A percentile compares a stretch with the other conserved stretches of the same genome.
Conservation (phyloP, 306 rosid genomes). For the Fragaria nilgerrensis region DNA sequence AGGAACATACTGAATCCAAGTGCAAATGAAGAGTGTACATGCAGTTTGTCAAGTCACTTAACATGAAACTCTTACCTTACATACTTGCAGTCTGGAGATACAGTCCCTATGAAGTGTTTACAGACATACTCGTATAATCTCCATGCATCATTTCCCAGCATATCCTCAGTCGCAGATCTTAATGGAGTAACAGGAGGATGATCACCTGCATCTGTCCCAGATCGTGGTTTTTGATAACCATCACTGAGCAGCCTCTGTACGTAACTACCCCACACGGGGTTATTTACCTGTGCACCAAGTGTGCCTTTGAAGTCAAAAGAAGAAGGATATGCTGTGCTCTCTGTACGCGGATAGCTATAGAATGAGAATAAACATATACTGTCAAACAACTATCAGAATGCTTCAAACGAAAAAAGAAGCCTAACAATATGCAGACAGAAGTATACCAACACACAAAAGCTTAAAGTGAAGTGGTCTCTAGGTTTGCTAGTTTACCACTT, state of each 20-base stretch:
- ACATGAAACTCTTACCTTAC: conserved; percentile 45
- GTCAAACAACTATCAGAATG: conserved; percentile 8
- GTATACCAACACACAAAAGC: background rate
- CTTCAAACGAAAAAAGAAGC: conserved; percentile 14
- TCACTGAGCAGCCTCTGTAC: conserved; percentile 57
- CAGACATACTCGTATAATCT: conserved; percentile 86
- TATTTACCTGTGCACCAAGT: conserved; percentile 64
- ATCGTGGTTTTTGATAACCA: conserved; percentile 73
- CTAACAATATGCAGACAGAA: background rate
- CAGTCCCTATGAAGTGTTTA: conserved; percentile 84
- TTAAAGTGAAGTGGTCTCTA: background rate
- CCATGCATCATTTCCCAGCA: conserved; percentile 87
- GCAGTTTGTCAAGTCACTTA: conserved; percentile 1
- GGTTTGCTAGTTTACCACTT: conserved; percentile 3
- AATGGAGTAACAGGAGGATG: conserved; percentile 99
- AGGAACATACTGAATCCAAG: background rate
- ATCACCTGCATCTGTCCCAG: conserved; percentile 87
- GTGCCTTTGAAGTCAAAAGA: conserved; percentile 84
- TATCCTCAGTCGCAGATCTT: conserved; percentile 74
- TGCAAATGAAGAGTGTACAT: background rate
- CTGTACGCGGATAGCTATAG: conserved; percentile 92
- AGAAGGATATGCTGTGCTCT: conserved; percentile 92
- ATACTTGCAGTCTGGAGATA: conserved; percentile 93
- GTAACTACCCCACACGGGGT: conserved; percentile 69
- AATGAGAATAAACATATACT: conserved; percentile 25